Evolutionary conservation across 2,329 filamentous ascomycete genomes (phyloP), one percentile per base, ranked within the genome.

Genomic region (Colletotrichum magnum): DNA sequence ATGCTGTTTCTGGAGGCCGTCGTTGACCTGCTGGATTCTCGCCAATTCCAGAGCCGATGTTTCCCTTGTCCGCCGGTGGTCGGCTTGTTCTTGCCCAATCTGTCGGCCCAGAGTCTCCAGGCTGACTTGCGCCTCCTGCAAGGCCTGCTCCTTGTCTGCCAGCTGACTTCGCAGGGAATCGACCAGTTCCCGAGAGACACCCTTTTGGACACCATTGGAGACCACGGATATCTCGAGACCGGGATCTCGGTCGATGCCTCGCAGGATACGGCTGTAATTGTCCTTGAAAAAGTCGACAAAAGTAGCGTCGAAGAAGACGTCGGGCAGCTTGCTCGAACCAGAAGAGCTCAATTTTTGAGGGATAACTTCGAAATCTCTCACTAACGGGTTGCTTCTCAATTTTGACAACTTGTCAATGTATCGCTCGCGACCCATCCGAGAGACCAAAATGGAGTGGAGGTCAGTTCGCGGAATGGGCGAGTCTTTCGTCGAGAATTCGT

Each of bases 401-500:
- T 91, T 92, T 26, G 88, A 89, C 47, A 99, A 86, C 71, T 91
- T 91, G 78, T 97, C 93, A 64, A 97, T 89, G 77, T 97, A 99
- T 75, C 92, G 91, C 74, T 97, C 94, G 73, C 95, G 90, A 47
- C 94, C 94, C 74, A 98, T 87, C 67, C 92, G 90, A 52, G 92
- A 90, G 32, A 89, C 86, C 43, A 99, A 84, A 32, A 98, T 88
- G 26, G 92, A 90, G 75, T 97, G 93, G 52, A 99, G 83, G 10
- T 92, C 95, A 26, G 90, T 86, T 70, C 96, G 88, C 6, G 95
- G 89, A 59, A 99, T 92, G 0, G 96, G 94, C 0, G 95, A 98
- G 80, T 99, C 96, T 77, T 97, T 97, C 0, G 95, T 98, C 10
- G 95, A 98, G 76, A 98, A 99, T 76, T 99, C 96, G 78, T 98